phyloP scores from a whole-genome alignment of 495 filamentous ascomycete species.

The Xylaria castorea region DNA sequence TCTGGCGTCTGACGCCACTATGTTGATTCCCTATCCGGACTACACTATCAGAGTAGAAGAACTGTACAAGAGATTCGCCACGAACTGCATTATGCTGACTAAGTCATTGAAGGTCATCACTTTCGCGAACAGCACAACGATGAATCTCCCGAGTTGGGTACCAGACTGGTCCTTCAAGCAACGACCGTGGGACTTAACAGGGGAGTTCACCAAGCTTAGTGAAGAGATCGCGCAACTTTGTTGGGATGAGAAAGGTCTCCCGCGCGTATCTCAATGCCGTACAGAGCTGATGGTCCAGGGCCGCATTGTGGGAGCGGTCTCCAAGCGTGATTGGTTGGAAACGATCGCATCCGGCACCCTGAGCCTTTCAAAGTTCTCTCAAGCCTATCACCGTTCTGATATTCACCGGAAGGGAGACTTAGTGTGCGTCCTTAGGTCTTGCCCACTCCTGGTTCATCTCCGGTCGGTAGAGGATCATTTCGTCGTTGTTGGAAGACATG shows the following conservation, averaged over 20 bases:
- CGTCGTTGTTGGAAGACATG: background rate
- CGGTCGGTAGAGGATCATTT: background rate
- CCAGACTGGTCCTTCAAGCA: slow-evolving; percentile 11
- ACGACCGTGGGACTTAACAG: background rate
- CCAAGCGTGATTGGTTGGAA: background rate
- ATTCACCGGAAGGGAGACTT: background rate
- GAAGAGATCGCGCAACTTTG: background rate
- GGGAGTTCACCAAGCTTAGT: background rate
- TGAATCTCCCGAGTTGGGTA: slow-evolving; percentile 1
- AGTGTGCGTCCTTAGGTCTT: background rate
- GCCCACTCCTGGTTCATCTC: background rate
- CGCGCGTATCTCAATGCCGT: background rate
- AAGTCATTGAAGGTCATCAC: background rate
- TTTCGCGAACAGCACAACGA: background rate
- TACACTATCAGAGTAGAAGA: background rate
- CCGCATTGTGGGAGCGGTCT: background rate
- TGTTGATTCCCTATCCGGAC: background rate
- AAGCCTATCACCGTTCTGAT: background rate
- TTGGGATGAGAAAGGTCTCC: slow-evolving; percentile 1
- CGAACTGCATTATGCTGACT: background rate
- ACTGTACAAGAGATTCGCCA: background rate
- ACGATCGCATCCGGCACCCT: slow-evolving; percentile 5
- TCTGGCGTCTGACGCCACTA: background rate
- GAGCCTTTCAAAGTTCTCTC: slow-evolving; percentile 1
- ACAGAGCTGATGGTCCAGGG: slow-evolving; percentile 8